Evolutionary conservation across 2,329 filamentous ascomycete genomes (phyloP).

Genomic region (Albifimbria verrucaria): DNA sequence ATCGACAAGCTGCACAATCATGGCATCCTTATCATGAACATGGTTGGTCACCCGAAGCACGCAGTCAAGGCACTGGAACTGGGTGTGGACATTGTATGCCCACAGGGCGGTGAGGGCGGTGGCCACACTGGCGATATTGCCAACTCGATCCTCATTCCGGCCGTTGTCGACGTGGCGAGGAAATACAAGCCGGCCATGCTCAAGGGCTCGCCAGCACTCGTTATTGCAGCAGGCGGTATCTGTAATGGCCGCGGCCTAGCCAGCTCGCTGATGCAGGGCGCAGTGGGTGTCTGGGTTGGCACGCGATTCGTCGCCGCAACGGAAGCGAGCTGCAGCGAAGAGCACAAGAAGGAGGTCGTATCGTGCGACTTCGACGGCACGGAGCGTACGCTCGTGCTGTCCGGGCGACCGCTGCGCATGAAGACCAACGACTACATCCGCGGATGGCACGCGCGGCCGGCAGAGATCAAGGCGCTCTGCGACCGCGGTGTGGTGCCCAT

Average conservation of each 20-base stretch:
- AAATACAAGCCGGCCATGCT: constrained; percentile 68
- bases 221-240: constrained; percentile 87
- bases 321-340: constrained; percentile 76
- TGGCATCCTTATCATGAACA: constrained; percentile 90
- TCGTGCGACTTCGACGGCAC: constrained; percentile 77
- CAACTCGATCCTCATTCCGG: constrained; percentile 80
- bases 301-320: constrained; percentile 83
- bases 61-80: constrained; percentile 82
- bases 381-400: constrained; percentile 75
- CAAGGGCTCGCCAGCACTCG: constrained; percentile 67
- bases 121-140: constrained; percentile 89
- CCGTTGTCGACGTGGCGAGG: constrained; percentile 79
- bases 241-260: constrained; percentile 79
- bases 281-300: constrained; percentile 88
- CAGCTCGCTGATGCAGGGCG: constrained; percentile 81
- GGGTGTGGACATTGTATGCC: constrained; percentile 87
- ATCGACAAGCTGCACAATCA: constrained; percentile 75
- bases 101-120: constrained; percentile 90
- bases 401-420: constrained; percentile 76
- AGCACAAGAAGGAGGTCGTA: constrained; percentile 84
- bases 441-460: constrained; percentile 73
- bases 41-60: constrained; percentile 92
- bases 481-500: constrained; percentile 76
- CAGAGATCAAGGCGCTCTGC: constrained; percentile 72
- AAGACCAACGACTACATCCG: constrained; percentile 80